Conservation (phyloP, 2,329 filamentous ascomycete species). For the Botryotinia convoluta region DNA sequence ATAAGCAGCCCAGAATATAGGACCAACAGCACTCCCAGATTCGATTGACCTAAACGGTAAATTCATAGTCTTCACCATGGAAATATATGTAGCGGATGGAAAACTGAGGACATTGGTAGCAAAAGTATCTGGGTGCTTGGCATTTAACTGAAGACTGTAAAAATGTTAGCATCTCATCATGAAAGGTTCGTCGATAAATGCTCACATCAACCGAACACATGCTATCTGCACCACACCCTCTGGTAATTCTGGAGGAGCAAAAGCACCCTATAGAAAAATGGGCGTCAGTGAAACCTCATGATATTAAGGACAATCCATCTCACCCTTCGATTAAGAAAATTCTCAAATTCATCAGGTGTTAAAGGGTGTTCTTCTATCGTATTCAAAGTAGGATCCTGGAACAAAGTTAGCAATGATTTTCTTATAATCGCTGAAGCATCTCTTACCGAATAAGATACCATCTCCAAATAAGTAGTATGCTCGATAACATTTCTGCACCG, state of each 20-base stretch:
- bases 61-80: constrained; percentile 54
- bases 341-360: constrained; percentile 37
- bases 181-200: neutral
- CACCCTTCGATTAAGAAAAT: constrained; percentile 36
- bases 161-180: neutral
- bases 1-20: constrained; percentile 59
- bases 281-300: constrained; percentile 23
- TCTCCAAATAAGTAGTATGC: constrained; percentile 36
- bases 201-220: constrained; percentile 30
- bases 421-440: neutral
- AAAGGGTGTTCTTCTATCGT: constrained; percentile 37
- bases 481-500: constrained; percentile 33
- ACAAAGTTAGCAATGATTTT: neutral
- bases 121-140: constrained; percentile 57
- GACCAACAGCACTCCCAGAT: constrained; percentile 56
- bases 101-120: constrained; percentile 54
- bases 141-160: constrained; percentile 40
- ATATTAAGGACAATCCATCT: neutral
- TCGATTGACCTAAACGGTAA: constrained; percentile 59
- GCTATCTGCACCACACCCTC: constrained; percentile 29
- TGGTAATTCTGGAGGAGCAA: constrained; percentile 32
- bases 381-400: constrained; percentile 35
- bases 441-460: constrained; percentile 37
- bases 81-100: constrained; percentile 48
- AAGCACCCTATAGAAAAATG: constrained; percentile 31